Evolutionary conservation across 352 stramenopile genomes (phyloP), one percentile per base, ranked within the genome.

Genomic region (Detonula confervacea): DNA sequence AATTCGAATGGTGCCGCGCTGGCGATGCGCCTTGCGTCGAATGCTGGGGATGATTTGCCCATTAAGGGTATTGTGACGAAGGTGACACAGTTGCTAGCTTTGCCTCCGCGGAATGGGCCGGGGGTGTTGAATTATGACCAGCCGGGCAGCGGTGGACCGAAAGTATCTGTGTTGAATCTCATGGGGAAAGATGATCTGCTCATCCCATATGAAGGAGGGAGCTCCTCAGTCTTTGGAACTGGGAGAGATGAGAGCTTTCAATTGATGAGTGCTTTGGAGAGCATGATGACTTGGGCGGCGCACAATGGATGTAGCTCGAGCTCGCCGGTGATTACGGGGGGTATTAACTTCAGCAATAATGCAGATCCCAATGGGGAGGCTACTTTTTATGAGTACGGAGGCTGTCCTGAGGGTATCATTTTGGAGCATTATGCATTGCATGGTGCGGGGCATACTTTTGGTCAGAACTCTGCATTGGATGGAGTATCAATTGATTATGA

Each of bases 321-420:
- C 5, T 11, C 11, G 33, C 5, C 11, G 33, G 33, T 11, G 11
- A 5, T 42, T 42, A 5, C 33, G 11, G 54, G 24, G 6, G 20
- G 27, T 24, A 63, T 63, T 44, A 63, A 42, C 12, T 63, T 8
- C 25, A 22, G 25, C 46, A 59, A 11, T 14, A 29, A 59, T 24
- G 18, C 18, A 5, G 18, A 54, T 22, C 18, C 44, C 20, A n/a
- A 54, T 24, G 18, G 44, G 4, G 18, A 24, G 18, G 18, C 18
- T 8, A 54, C 44, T 22, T 24, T 54, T 42, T 42, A 42, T 42
- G 33, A 42, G 33, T 42, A 42, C 11, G 5, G 11, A 11, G 33
- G 33, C 5, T 42, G 33, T 42, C 33, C 33, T 12, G 33, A 42
- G 33, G 33, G 33, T 5, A 11, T 42, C 33, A 42, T 42, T 11